Evolutionary conservation across 164 flowering plant genomes (phyloP), one percentile per base, ranked within the genome.

Genomic region (Saururus chinensis): DNA sequence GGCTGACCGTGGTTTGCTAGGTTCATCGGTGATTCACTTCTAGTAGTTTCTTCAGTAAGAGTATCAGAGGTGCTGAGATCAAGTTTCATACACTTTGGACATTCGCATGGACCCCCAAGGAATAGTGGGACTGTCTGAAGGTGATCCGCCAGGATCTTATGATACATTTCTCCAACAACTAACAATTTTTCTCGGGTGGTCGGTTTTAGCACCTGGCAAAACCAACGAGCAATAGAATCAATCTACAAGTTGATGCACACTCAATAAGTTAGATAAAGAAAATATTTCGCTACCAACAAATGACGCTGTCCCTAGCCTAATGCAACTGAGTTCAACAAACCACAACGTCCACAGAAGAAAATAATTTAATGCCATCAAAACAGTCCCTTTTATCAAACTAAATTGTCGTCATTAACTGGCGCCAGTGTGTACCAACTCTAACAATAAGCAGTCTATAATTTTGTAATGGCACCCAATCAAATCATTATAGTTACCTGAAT

Each of bases 101-200:
- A 85, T 13, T 64, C 60, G 71, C 87, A 85, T n/a, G 60, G 52
- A 35, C 90, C 85, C n/a, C 87, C 90, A 60, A 85, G 80, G 75
- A 68, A 82, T 40, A 70, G 51, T 23, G 90, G 90, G 53, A 85
- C 57, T 1, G 68, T 59, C 63, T 74, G 67, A 17, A 85, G 75
- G 70, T 71, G 56, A 68, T 82, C 84, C 0, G 73, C 65, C 19
- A 84, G 82, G 60, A 78, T 69, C 59, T 63, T 74, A 16, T 64
- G 60, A 67, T 76, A 81, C 62, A 53, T 64, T 30, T 78, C 75
- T 51, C 91, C 91, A 66, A 72, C 67, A 59, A 83, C 62, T 62
- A 74, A 75, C 70, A 85, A 22, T 65, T 81, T 85, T 45, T 75
- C 48, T 56, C 79, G 68, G 23, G 87, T 85, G 24, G 61, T 69